phyloP scores from a whole-genome alignment of 495 filamentous ascomycete species.

The Penicillium canariense region DNA sequence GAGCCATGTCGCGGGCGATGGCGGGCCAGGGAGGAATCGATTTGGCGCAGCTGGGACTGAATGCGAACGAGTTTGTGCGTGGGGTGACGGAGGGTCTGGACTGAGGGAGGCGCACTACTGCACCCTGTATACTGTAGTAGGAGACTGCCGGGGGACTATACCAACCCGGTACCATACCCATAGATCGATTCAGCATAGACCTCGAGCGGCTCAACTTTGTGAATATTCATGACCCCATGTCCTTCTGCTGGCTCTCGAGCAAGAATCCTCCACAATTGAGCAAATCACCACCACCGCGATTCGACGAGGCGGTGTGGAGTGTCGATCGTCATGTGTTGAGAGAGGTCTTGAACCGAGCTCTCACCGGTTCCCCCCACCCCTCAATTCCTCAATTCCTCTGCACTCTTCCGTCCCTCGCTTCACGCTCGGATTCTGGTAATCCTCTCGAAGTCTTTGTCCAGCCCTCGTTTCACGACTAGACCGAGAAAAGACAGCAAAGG shows the following conservation, averaged over 20 bases:
- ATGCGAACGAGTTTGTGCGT: slow-evolving; percentile 45
- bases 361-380: slow-evolving; percentile 19
- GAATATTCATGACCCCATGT: too few species aligned
- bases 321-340: slow-evolving; percentile 24
- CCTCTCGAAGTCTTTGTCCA: neutral
- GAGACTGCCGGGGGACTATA: too few species aligned
- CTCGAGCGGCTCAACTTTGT: too few species aligned
- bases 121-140: neutral
- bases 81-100: slow-evolving; percentile 42
- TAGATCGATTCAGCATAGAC: too few species aligned
- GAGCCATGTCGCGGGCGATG: slow-evolving; percentile 50
- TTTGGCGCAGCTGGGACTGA: slow-evolving; percentile 44
- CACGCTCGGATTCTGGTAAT: slow-evolving; percentile 18
- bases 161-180: too few species aligned
- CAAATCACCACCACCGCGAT: slow-evolving; percentile 8
- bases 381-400: slow-evolving; percentile 2
- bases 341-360: slow-evolving; percentile 23
- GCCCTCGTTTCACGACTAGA: neutral
- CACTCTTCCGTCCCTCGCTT: slow-evolving; percentile 1
- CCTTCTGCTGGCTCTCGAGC: too few species aligned
- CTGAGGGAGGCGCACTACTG: neutral
- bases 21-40: slow-evolving; percentile 47
- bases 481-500: neutral
- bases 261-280: too few species aligned
- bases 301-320: slow-evolving; percentile 31